These are phyloP conservation scores for Exophiala xenobiotica DNA, from an alignment of 2,329 filamentous ascomycete species.

Conservation along the genomic window DNA sequence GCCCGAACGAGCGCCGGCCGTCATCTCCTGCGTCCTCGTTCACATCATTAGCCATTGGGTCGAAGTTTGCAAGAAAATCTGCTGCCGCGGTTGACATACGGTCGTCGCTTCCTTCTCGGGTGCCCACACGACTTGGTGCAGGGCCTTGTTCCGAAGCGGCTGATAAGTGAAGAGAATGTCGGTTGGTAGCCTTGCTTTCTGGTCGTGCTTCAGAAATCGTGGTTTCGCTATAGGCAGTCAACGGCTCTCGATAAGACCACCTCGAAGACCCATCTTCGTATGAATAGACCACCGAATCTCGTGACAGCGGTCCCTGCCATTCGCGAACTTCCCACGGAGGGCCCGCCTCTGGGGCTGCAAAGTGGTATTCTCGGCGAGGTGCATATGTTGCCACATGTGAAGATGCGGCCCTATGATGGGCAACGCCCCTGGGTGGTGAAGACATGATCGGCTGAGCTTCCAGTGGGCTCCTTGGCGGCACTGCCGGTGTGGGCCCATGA, in stretches of 20 bases:
- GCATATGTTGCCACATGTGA: not conserved
- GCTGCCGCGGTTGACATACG: constrained; percentile 15
- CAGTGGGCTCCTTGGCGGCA: not conserved
- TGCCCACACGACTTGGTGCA: not conserved
- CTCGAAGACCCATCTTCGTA: constrained; percentile 15
- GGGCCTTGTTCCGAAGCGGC: constrained; percentile 2
- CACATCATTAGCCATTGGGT: constrained; percentile 8
- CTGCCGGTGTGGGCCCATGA: constrained; percentile 36
- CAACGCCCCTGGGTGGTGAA: not conserved
- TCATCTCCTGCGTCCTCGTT: not conserved
- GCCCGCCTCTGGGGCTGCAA: not conserved
- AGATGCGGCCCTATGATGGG: not conserved
- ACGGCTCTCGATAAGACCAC: constrained; percentile 16
- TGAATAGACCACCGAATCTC: constrained; percentile 15
- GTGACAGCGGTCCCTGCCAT: constrained; percentile 8
- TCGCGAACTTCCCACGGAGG: not conserved
- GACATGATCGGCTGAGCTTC: not conserved
- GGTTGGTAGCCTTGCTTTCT: constrained; percentile 14
- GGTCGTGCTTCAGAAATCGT: constrained; percentile 7
- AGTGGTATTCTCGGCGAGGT: not conserved
- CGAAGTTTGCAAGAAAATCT: constrained; percentile 27
- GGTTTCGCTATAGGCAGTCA: constrained; percentile 7
- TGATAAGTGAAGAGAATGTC: constrained; percentile 3
- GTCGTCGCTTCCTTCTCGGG: not conserved
- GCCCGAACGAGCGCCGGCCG: not conserved